Evolutionary conservation across 108 stramenopile genomes (phyloP).

Genomic region (Hondaea fermentalgiana): DNA sequence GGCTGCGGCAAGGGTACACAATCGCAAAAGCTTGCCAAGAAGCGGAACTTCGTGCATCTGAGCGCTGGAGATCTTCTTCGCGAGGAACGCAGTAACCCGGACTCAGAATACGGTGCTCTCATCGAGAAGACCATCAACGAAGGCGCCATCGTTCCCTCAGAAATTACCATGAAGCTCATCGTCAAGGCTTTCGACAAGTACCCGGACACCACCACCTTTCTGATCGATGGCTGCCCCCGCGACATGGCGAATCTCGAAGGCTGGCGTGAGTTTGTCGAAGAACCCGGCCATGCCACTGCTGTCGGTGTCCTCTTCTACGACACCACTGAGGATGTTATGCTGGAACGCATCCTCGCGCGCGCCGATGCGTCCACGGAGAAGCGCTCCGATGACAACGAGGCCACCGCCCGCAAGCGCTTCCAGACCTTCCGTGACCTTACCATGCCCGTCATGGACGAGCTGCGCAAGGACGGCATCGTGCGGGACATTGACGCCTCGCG

Average conservation of each 20-base stretch:
- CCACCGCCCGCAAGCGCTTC: conserved; percentile 41
- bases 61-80: conserved; percentile 51
- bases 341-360: conserved; percentile 24
- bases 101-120: conserved; percentile 32
- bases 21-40: conserved; percentile 33
- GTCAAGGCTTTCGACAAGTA: conserved; percentile 26
- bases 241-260: conserved; percentile 39
- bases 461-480: neutral
- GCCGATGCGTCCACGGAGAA: conserved; percentile 49
- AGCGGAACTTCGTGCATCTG: conserved; percentile 40
- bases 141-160: conserved; percentile 40
- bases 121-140: conserved; percentile 33
- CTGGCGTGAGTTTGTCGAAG: conserved; percentile 19
- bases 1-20: conserved; percentile 57
- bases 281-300: conserved; percentile 14
- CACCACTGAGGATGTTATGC: conserved; percentile 26
- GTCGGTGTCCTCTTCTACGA: conserved; percentile 28
- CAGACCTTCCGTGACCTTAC: conserved; percentile 21
- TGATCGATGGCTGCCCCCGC: conserved; percentile 55
- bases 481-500: conserved; percentile 2
- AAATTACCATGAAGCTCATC: conserved; percentile 33
- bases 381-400: conserved; percentile 49
- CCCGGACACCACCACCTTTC: conserved; percentile 19
- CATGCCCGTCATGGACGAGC: conserved; percentile 50
- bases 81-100: conserved; percentile 27